Base-by-base conservation (phyloP, 306 rosid species). In the Dryas octopetala region DNA sequence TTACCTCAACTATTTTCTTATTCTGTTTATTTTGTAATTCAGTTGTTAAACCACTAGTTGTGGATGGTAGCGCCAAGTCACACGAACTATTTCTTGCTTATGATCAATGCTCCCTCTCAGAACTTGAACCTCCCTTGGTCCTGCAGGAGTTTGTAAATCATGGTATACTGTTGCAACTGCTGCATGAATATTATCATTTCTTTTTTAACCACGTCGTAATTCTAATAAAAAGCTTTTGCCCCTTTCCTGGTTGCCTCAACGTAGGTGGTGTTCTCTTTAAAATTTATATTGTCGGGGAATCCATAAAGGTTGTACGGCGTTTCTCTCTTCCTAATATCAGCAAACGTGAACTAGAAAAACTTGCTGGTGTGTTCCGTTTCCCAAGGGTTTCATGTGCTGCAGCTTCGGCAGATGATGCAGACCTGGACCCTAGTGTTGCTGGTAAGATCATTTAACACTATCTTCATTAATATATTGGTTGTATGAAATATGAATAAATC, bases 371-470 rank as follows among this genome's bases (percentile, higher is more conserved):
- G 62, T 85, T 85, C 75, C 82, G 58, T 62, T 86, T 93, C 79
- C 98, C 98, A 7, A 89, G 98, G 83, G 96, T 93, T 82, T 93
- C 98, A 76, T 88, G 92, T 80, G 98, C 98, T 72, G 96, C 98
- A 13, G 98, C 98, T 77, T 91, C 96, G 58, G 98, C 98, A 67
- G 98, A 93, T 73, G 97, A 86, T 79, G 97, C 98, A 9, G 96
- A 89, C 83, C 88, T 93, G 65, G 98, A 93, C 79, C 98, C 98
- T 67, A 74, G 46, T 81, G 74, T 93, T 78, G 92, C 89, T 75
- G 98, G 98, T 91, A 70, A 87, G 86, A 76, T 51, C 71, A 71
- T 55, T n/a, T 32, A 13, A 55, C 6, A 3, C 12, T 58, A 2
- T 50, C 4, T 32, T 5, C 2, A 19, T 73, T 47, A 60, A 9